Percentiles rank a stretch among this genome's conserved stretches.
phyloP scores from a whole-genome alignment of 2,329 filamentous ascomycete species.

The Rasamsonia emersonii region DNA sequence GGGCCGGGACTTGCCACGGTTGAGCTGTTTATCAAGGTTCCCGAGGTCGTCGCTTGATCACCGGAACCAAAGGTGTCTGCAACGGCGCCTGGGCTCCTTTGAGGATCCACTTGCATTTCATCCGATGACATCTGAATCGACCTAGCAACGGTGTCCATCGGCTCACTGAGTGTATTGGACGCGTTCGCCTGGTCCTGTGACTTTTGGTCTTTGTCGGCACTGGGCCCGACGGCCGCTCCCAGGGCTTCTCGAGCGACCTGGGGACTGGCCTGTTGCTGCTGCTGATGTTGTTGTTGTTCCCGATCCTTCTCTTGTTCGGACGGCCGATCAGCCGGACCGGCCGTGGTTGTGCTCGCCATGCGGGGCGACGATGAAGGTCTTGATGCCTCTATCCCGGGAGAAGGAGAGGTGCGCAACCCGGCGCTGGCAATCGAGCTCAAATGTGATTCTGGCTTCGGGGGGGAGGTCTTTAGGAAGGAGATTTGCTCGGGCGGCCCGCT shows the following conservation, averaged over 20 bases:
- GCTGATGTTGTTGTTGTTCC: constrained; percentile 11
- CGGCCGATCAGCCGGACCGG: constrained; percentile 33
- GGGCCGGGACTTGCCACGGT: constrained; percentile 40
- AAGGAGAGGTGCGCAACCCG: constrained; percentile 27
- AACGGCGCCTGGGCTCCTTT: constrained; percentile 46
- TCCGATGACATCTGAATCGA: constrained; percentile 42
- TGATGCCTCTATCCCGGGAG: constrained; percentile 26
- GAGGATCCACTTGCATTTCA: constrained; percentile 37
- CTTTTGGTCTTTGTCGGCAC: constrained; percentile 24
- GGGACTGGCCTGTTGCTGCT: constrained; percentile 22
- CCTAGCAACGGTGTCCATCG: constrained; percentile 40
- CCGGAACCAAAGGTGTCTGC: constrained; percentile 40
- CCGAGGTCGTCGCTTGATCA: constrained; percentile 40
- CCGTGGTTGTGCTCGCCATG: constrained; percentile 46
- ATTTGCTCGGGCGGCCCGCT: constrained; percentile 23
- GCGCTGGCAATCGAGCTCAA: constrained; percentile 35
- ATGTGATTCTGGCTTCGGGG: constrained; percentile 26
- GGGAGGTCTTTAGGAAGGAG: constrained; percentile 25
- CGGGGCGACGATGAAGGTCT: constrained; percentile 22
- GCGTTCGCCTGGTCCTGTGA: constrained; percentile 6
- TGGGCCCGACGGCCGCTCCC: constrained; percentile 20
- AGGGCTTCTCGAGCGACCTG: constrained; percentile 36
- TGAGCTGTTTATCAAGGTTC: constrained; percentile 43
- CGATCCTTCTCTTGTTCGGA: constrained; percentile 23
- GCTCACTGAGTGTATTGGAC: constrained; percentile 36